Evolutionary conservation across 192 early-diverging fungal species (phyloP).

Genomic region (Mortierella claussenii): DNA sequence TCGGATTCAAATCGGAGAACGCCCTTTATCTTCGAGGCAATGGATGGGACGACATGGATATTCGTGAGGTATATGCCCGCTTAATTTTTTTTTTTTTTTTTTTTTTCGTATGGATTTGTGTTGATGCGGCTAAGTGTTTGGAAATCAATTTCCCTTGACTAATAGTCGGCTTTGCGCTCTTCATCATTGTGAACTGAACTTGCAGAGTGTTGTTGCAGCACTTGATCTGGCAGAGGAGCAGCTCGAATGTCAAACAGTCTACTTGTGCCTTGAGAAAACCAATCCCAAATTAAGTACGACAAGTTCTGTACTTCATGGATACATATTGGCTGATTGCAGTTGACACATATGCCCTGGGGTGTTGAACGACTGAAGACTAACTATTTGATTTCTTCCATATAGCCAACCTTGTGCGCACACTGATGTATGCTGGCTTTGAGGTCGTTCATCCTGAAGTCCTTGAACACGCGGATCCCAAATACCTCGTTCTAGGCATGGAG

Average conservation of each 20-base stretch:
- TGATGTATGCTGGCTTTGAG: slow-evolving; percentile 72
- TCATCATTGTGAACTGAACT: no score
- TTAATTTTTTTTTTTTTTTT: background rate
- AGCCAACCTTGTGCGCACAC: slow-evolving; percentile 62
- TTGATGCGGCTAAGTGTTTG: no score
- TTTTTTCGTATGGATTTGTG: no score
- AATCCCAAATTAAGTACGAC: slow-evolving; percentile 31
- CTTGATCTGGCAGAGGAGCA: slow-evolving; percentile 49
- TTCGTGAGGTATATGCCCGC: slow-evolving; percentile 34
- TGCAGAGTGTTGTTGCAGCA: slow-evolving; percentile 44
- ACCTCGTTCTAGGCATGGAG: slow-evolving; percentile 43
- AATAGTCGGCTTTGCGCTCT: no score
- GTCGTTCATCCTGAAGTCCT: slow-evolving; percentile 58
- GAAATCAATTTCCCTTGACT: no score
- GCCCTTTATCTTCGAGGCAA: slow-evolving; percentile 32
- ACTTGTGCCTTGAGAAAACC: slow-evolving; percentile 45
- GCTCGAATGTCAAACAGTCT: slow-evolving; percentile 22
- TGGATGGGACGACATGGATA: slow-evolving; percentile 48
- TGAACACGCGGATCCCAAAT: slow-evolving; percentile 34
- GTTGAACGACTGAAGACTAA: no score
- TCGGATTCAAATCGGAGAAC: slow-evolving; percentile 37
- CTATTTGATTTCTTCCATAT: background rate
- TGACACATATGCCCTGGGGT: no score
- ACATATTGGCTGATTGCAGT: background rate
- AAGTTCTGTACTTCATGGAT: background rate